Conservation (phyloP, 805 yeast species). For the Wickerhamomyces hampshirensis region DNA sequence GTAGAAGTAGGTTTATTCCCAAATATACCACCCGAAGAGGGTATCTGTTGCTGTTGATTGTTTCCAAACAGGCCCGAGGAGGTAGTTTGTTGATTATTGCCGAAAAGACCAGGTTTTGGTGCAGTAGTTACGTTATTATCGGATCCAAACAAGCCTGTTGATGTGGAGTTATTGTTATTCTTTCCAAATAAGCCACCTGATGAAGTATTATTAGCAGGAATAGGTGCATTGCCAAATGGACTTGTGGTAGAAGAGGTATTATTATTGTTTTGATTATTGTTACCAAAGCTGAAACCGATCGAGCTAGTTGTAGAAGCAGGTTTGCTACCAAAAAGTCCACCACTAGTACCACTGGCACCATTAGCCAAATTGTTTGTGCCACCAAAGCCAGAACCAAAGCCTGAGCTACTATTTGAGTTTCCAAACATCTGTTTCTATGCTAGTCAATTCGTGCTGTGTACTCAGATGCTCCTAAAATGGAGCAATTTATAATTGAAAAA, state of each 20-base stretch:
- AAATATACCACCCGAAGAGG: conserved; percentile 16
- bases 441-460: too few relatives aligned
- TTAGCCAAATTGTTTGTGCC: conserved; percentile 2
- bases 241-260: conserved; percentile 1
- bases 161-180: conserved; percentile 3
- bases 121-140: conserved; percentile 3
- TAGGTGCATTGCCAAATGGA: conserved; percentile 4
- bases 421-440: conserved; percentile 11
- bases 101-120: conserved; percentile 8
- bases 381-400: conserved; percentile 19
- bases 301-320: conserved; percentile 3
- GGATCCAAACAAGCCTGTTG: conserved; percentile 12
- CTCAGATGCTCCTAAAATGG: background rate
- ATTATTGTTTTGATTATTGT: conserved; percentile 4
- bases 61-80: conserved; percentile 17
- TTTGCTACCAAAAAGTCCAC: conserved; percentile 11
- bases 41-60: conserved; percentile 23
- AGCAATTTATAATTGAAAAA: background rate
- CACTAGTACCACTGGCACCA: conserved; percentile 1
- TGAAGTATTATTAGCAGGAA: conserved; percentile 2
- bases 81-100: conserved; percentile 1
- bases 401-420: conserved; percentile 11
- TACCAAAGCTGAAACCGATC: conserved; percentile 10
- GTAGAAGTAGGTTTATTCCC: conserved; percentile 14
- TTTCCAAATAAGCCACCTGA: conserved; percentile 26